phyloP scores from a whole-genome alignment of 257 asterid genomes.

The Solanum etuberosum region DNA sequence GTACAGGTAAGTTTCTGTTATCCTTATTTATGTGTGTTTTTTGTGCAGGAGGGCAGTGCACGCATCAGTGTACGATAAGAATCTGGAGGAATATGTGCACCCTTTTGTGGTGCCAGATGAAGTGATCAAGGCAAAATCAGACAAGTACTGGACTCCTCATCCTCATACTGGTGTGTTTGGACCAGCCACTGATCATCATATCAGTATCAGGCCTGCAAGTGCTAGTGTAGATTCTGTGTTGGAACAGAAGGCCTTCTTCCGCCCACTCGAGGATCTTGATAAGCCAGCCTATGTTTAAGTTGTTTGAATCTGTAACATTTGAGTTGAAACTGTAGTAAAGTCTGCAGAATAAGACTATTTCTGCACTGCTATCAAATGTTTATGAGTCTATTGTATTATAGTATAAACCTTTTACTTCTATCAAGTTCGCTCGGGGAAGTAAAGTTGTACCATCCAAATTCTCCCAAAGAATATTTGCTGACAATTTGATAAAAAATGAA shows the following conservation, averaged over 20 bases:
- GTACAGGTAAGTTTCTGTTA: neutral
- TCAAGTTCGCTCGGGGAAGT: neutral
- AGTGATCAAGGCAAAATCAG: conserved; percentile 35
- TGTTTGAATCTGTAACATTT: neutral
- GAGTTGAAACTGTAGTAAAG: neutral
- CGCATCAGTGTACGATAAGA: conserved; percentile 70
- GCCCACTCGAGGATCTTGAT: conserved; percentile 76
- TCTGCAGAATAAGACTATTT: neutral
- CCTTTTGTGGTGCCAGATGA: conserved; percentile 48
- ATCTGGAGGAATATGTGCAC: conserved; percentile 45
- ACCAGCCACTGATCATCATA: conserved; percentile 38
- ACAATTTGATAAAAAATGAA: neutral
- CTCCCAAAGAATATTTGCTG: neutral
- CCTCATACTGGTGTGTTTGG: conserved; percentile 89
- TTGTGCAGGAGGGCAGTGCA: conserved; percentile 61
- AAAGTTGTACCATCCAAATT: neutral
- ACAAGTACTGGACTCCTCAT: conserved; percentile 73
- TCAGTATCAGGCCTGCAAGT: neutral
- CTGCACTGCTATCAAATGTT: neutral
- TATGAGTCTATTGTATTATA: neutral
- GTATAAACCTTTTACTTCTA: neutral
- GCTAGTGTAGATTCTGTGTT: conserved; percentile 34
- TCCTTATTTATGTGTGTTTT: neutral
- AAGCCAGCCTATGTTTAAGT: conserved; percentile 22
- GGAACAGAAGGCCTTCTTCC: conserved; percentile 87